Conservation (phyloP, 23 red algal species). For the Gracilariopsis chorda region DNA sequence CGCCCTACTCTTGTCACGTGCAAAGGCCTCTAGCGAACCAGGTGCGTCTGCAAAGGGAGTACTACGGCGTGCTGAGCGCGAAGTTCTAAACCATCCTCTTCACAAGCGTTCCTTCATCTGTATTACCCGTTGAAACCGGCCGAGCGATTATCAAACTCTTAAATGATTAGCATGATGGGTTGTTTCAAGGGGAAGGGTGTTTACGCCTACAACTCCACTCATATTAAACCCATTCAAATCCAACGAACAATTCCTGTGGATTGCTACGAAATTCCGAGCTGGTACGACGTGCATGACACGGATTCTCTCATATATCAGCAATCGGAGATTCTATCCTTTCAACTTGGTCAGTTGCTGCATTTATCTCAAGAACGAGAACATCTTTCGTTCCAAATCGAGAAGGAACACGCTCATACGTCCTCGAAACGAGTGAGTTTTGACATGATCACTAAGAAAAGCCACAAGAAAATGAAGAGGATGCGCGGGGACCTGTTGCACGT, state of each 20-base stretch:
- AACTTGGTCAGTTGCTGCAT: constrained; percentile 22
- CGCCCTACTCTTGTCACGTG: too few relatives aligned
- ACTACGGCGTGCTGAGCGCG: too few relatives aligned
- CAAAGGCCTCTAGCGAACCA: too few relatives aligned
- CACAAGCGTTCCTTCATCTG: too few relatives aligned
- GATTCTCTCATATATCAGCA: constrained; percentile 19
- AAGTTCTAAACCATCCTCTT: too few relatives aligned
- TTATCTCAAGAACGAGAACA: constrained; percentile 25
- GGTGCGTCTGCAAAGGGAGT: too few relatives aligned
- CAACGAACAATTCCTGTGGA: constrained; percentile 8
- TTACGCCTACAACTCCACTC: neutral
- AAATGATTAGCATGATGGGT: constrained; percentile 7
- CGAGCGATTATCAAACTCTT: too few relatives aligned
- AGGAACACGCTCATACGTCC: neutral
- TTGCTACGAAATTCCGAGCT: neutral
- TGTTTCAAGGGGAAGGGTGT: constrained; percentile 28
- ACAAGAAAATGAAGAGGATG: constrained; percentile 6
- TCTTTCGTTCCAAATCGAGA: neutral
- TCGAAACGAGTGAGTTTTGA: constrained; percentile 13
- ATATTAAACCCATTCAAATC: constrained; percentile 23
- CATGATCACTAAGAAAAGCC: constrained; percentile 1
- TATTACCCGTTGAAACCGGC: too few relatives aligned
- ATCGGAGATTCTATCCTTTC: constrained; percentile 10
- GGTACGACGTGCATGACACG: constrained; percentile 8
- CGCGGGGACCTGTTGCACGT: neutral